Evolutionary conservation across 169 alveolate genomes (phyloP).

Genomic region (Plasmodium vivax): DNA sequence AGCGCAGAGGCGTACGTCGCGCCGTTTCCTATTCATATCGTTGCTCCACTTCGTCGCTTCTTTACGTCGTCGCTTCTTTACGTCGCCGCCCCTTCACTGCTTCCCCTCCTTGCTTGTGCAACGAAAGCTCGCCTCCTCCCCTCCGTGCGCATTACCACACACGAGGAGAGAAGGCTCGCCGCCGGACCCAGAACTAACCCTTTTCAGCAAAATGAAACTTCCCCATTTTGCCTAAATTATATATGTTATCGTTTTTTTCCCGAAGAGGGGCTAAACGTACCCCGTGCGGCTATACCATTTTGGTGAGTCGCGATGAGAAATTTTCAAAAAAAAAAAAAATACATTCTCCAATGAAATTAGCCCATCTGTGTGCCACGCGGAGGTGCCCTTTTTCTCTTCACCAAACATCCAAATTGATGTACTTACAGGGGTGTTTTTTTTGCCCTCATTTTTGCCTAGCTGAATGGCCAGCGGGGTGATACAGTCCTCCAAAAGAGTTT

Average conservation of each 20-base stretch:
- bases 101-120: not conserved
- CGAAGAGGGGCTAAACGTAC: not conserved
- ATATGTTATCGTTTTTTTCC: not conserved
- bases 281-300: not conserved
- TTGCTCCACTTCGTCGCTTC: not conserved
- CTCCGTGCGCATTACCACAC: not conserved
- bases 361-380: not conserved
- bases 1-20: not conserved
- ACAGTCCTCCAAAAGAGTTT: not conserved
- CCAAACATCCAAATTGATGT: not conserved
- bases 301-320: not conserved
- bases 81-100: not conserved
- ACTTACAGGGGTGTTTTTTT: not conserved
- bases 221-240: not conserved
- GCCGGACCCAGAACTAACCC: not conserved
- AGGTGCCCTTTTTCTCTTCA: not conserved
- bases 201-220: not conserved
- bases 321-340: too few species aligned
- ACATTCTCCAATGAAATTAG: not conserved
- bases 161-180: not conserved
- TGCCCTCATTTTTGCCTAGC: not conserved
- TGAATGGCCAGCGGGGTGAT: not conserved
- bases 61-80: not conserved
- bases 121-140: not conserved
- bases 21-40: not conserved